Percentiles rank a stretch among this genome's conserved stretches.
Evolutionary conservation across 2,329 filamentous ascomycete genomes (phyloP).

Genomic region (Diatrype stigma): DNA sequence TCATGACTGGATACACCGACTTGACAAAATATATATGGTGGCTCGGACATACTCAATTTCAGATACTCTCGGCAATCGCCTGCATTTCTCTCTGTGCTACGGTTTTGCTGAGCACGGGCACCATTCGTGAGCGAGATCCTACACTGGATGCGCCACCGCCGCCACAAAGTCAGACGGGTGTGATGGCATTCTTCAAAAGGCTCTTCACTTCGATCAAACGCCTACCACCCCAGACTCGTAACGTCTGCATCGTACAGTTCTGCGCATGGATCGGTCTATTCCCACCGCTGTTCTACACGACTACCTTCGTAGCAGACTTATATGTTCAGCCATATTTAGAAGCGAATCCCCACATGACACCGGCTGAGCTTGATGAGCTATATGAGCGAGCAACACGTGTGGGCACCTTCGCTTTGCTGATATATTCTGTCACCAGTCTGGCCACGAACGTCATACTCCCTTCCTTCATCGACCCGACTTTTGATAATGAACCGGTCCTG

Average conservation of each 20-base stretch:
- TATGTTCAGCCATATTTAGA: constrained; percentile 81
- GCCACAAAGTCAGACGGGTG: constrained; percentile 55
- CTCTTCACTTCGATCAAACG: constrained; percentile 73
- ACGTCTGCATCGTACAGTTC: constrained; percentile 78
- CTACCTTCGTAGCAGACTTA: constrained; percentile 88
- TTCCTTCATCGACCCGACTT: constrained; percentile 80
- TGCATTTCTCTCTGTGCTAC: constrained; percentile 68
- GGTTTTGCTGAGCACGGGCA: constrained; percentile 62
- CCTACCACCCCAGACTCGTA: constrained; percentile 76
- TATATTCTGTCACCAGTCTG: constrained; percentile 85
- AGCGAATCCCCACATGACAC: constrained; percentile 71
- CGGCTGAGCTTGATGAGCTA: constrained; percentile 69
- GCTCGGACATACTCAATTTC: constrained; percentile 85
- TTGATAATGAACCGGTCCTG: constrained; percentile 44
- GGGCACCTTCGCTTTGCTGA: constrained; percentile 82
- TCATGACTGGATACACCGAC: constrained; percentile 79
- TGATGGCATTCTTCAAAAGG: constrained; percentile 74
- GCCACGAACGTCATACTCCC: constrained; percentile 77
- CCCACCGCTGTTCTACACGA: constrained; percentile 91
- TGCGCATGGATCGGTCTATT: constrained; percentile 96
- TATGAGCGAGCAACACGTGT: constrained; percentile 84
- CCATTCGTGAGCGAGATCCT: constrained; percentile 77
- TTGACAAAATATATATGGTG: constrained; percentile 72
- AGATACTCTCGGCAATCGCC: constrained; percentile 83
- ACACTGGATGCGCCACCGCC: constrained; percentile 63